phyloP scores from a whole-genome alignment of 1,284 basidiomycete genomes.

The Tremellales sp. region DNA sequence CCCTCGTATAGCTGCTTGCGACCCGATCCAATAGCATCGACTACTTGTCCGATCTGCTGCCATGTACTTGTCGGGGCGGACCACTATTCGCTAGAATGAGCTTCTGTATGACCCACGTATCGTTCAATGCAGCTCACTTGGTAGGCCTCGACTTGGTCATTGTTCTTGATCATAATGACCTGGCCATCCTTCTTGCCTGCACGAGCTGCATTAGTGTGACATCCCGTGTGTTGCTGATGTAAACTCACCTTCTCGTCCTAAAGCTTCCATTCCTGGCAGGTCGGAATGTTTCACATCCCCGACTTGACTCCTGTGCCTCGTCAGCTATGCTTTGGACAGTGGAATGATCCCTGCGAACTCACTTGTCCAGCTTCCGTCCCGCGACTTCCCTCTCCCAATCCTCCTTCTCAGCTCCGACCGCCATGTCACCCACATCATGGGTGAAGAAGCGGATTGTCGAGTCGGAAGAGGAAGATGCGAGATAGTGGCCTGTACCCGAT shows the following conservation, averaged over 20 bases:
- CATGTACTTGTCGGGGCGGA: slow-evolving; percentile 64
- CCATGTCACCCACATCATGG: slow-evolving; percentile 66
- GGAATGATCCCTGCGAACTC: slow-evolving; percentile 5
- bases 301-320: slow-evolving; percentile 61
- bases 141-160: slow-evolving; percentile 76
- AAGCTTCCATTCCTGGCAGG: slow-evolving; percentile 76
- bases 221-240: neutral
- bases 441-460: slow-evolving; percentile 85
- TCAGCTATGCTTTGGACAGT: neutral
- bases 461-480: slow-evolving; percentile 87
- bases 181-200: slow-evolving; percentile 86
- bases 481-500: slow-evolving; percentile 54
- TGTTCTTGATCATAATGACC: slow-evolving; percentile 81
- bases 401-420: slow-evolving; percentile 62
- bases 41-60: slow-evolving; percentile 94
- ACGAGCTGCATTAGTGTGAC: slow-evolving; percentile 8
- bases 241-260: slow-evolving; percentile 63
- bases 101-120: neutral
- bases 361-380: slow-evolving; percentile 49
- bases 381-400: slow-evolving; percentile 70
- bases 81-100: slow-evolving; percentile 58
- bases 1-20: slow-evolving; percentile 86
- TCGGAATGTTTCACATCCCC: slow-evolving; percentile 89
- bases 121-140: slow-evolving; percentile 56
- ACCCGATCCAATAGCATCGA: slow-evolving; percentile 83